These are phyloP conservation scores for Daldinia vernicosa DNA, from an alignment of 495 filamentous ascomycete genomes.

Conservation along the genomic window DNA sequence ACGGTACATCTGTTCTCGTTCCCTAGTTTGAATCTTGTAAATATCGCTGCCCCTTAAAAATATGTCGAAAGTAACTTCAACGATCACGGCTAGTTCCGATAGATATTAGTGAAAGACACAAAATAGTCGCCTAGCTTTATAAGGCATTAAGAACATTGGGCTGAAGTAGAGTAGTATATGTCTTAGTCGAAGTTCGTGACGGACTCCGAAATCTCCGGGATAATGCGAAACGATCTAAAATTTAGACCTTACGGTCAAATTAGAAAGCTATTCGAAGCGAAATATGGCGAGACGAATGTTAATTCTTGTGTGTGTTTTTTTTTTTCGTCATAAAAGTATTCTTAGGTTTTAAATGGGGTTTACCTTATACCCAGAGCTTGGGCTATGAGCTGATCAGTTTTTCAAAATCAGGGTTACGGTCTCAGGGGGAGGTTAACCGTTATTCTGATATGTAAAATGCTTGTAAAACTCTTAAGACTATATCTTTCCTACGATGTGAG, in stretches of 20 bases:
- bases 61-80: too few relatives aligned
- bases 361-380: not conserved
- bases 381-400: not conserved
- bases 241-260: not conserved
- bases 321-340: not conserved
- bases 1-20: too few relatives aligned
- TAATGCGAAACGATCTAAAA: not conserved
- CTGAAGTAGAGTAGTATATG: not conserved
- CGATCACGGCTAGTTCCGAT: not conserved
- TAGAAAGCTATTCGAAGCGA: not conserved
- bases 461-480: not conserved
- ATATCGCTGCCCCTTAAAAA: too few relatives aligned
- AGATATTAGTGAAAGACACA: not conserved
- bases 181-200: not conserved
- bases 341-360: not conserved
- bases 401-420: not conserved
- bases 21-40: too few relatives aligned
- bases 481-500: not conserved
- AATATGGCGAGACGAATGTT: not conserved
- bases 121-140: not conserved
- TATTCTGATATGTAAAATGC: not conserved
- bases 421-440: not conserved
- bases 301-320: not conserved
- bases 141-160: not conserved
- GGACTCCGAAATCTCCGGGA: not conserved